Conservation (phyloP, 176 grass and related monocot genomes). For the Phyllostachys edulis region DNA sequence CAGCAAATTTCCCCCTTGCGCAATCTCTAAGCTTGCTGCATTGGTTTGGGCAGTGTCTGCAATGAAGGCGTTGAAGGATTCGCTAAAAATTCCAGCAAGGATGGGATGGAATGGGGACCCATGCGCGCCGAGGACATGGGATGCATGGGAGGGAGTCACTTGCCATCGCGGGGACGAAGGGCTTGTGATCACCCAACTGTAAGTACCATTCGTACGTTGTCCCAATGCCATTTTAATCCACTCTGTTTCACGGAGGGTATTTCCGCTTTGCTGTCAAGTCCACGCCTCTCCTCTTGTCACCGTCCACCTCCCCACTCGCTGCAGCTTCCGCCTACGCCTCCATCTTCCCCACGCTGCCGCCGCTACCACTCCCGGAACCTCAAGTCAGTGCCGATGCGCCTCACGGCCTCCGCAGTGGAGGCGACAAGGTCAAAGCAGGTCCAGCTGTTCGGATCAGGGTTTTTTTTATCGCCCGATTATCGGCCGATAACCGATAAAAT, state of each 20-base stretch:
- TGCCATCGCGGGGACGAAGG: conserved; percentile 60
- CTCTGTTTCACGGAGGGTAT: background rate
- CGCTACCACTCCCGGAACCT: too few species aligned
- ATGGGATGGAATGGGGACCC: conserved; percentile 99
- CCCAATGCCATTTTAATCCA: background rate
- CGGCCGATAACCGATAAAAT: too few species aligned
- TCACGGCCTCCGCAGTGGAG: conserved; percentile 15
- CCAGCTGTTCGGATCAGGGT: conserved; percentile 61
- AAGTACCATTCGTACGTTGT: conserved; percentile 29
- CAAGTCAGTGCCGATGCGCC: conserved; percentile 52
- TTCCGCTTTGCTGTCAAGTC: background rate
- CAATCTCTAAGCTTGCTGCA: conserved; percentile 3
- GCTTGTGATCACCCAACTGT: conserved; percentile 93
- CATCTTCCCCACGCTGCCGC: too few species aligned
- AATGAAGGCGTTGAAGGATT: conserved; percentile 84
- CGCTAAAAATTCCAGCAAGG: conserved; percentile 82
- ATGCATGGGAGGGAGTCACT: conserved; percentile 98
- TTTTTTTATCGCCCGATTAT: too few species aligned
- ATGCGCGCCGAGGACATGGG: conserved; percentile 80
- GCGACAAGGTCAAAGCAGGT: conserved; percentile 50
- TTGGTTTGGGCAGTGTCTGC: conserved; percentile 61
- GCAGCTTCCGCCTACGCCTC: too few species aligned
- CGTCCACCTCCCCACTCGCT: too few species aligned
- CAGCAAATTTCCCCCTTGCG: background rate
- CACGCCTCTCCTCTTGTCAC: too few species aligned